These are phyloP conservation scores for Xylaria sp. DNA, from an alignment of 2,329 filamentous ascomycete genomes.

Conservation along the genomic window DNA sequence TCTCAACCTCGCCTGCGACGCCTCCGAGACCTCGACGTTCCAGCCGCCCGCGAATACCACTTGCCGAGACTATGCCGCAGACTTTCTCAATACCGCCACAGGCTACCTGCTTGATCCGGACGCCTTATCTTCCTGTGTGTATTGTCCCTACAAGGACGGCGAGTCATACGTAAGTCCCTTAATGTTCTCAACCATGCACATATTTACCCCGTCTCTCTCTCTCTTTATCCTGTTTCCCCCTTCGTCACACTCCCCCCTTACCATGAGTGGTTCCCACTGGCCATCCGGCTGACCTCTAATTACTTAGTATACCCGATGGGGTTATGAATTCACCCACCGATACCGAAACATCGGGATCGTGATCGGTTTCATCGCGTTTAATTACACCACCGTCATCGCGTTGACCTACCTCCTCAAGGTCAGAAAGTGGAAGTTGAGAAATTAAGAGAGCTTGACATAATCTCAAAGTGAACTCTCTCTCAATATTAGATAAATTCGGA, in stretches of 20 bases:
- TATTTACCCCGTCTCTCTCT: too few species aligned
- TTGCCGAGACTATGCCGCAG: background rate
- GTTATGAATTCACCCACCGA: constrained; percentile 20
- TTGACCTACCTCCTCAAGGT: constrained; percentile 25
- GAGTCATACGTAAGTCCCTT: constrained; percentile 29
- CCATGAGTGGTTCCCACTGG: too few species aligned
- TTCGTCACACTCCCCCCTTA: too few species aligned
- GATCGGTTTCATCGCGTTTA: constrained; percentile 29
- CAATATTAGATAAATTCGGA: too few species aligned
- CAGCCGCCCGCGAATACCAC: background rate
- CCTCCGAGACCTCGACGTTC: background rate
- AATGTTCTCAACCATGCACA: background rate
- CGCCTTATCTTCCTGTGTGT: background rate
- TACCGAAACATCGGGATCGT: constrained; percentile 24
- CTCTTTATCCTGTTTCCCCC: too few species aligned
- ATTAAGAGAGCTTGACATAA: too few species aligned
- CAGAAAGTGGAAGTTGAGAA: constrained; percentile 8
- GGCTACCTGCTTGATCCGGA: background rate
- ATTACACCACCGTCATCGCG: constrained; percentile 18
- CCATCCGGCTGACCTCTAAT: too few species aligned
- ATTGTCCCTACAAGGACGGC: constrained; percentile 20
- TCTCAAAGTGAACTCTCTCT: too few species aligned
- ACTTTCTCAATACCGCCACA: background rate
- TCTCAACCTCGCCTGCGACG: constrained; percentile 4
- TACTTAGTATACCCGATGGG: constrained; percentile 14